Conservation (phyloP, 495 filamentous ascomycete genomes). For the Massariosphaeria phaeospora region DNA sequence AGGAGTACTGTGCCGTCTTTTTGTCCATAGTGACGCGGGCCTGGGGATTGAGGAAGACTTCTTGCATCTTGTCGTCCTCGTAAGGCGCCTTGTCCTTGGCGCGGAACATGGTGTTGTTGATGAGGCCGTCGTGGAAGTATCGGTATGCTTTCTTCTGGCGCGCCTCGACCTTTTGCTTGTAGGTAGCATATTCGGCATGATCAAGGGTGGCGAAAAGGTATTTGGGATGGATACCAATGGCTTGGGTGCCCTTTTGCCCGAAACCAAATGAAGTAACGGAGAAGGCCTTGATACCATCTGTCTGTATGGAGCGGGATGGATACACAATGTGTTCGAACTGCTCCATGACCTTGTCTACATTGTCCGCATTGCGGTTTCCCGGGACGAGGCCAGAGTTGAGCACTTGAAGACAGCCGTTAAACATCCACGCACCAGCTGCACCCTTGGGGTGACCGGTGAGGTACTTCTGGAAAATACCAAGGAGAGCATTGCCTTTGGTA, state of each 20-base stretch:
- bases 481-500: constrained; percentile 87
- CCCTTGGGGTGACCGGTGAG: constrained; percentile 98
- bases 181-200: constrained; percentile 70
- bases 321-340: constrained; percentile 97
- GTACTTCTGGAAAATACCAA: constrained; percentile 99
- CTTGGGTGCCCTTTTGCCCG: constrained; percentile 97
- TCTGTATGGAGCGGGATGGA: constrained; percentile 91
- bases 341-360: constrained; percentile 92
- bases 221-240: constrained; percentile 90
- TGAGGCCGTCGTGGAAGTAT: constrained; percentile 93
- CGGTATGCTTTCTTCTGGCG: constrained; percentile 98
- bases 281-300: constrained; percentile 96
- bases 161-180: constrained; percentile 80
- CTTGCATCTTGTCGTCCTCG: constrained; percentile 73
- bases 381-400: constrained; percentile 90
- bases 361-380: constrained; percentile 97
- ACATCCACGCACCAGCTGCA: constrained; percentile 98
- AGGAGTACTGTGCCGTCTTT: constrained; percentile 73
- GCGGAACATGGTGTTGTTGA: constrained; percentile 95
- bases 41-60: constrained; percentile 91
- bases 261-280: constrained; percentile 99
- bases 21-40: constrained; percentile 80
- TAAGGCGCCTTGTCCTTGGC: constrained; percentile 91
- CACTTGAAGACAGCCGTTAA: constrained; percentile 95
- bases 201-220: constrained; percentile 96